These are phyloP conservation scores for Pleoardoris graminearum DNA, from an alignment of 2,329 filamentous ascomycete genomes.

Conservation along the genomic window DNA sequence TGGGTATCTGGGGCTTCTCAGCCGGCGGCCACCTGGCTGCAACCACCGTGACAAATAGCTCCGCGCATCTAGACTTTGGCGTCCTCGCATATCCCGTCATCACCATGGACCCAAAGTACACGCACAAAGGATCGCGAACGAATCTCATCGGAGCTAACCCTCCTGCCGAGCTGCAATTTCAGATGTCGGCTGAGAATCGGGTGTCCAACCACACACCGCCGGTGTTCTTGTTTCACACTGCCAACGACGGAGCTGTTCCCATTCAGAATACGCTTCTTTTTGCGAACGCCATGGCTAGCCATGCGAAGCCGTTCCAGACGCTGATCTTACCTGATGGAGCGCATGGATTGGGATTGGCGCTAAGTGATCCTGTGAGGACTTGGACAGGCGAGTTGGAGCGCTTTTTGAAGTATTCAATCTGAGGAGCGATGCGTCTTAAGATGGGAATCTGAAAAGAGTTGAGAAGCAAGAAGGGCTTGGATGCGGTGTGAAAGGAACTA, in stretches of 20 bases:
- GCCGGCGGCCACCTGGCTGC: conserved; percentile 10
- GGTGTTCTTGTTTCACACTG: conserved; percentile 12
- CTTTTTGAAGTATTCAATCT: conserved; percentile 10
- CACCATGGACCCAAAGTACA: conserved; percentile 10
- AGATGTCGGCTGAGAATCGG: conserved; percentile 8
- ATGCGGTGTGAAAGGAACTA: no score
- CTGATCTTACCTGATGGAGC: conserved; percentile 10
- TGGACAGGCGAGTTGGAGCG: conserved; percentile 11
- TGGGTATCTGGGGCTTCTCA: conserved; percentile 13
- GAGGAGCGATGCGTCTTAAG: no score
- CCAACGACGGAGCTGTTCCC: conserved; percentile 9
- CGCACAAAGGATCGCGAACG: conserved; percentile 9
- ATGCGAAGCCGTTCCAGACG: conserved; percentile 2
- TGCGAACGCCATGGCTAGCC: conserved; percentile 10
- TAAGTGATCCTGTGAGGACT: conserved; percentile 9
- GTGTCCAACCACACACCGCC: conserved; percentile 11
- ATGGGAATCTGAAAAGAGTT: no score
- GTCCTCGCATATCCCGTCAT: conserved; percentile 12
- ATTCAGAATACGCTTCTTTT: conserved; percentile 9
- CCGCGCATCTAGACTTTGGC: conserved; percentile 8
- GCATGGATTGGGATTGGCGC: conserved; percentile 8
- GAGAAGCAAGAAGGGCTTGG: no score
- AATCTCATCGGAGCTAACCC: conserved; percentile 10
- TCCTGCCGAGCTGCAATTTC: conserved; percentile 3
- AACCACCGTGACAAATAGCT: conserved; percentile 8